Percentiles rank a stretch among this genome's conserved stretches.
Conservation (phyloP, 768 basidiomycete species). For the Auricularia cornea region DNA sequence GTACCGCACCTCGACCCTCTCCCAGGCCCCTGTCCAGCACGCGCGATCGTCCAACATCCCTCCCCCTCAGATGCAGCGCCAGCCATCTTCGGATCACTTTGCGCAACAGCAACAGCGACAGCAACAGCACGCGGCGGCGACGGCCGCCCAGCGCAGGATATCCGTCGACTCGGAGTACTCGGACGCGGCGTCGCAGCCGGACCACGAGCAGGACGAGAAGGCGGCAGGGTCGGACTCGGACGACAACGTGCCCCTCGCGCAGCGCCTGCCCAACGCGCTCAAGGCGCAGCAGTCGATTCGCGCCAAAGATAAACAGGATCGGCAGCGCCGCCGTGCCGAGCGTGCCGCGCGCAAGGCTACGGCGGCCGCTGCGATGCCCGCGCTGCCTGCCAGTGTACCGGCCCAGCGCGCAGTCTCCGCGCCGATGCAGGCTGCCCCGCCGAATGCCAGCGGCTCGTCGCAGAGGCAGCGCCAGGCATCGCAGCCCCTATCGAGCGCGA, state of each 20-base stretch:
- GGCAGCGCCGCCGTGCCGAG: slow-evolving; percentile 46
- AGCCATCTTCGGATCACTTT: background rate
- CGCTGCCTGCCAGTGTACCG: background rate
- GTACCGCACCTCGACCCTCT: background rate
- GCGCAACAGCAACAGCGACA: background rate
- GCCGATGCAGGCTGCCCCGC: slow-evolving; percentile 2
- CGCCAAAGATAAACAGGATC: slow-evolving; percentile 59
- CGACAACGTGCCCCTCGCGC: slow-evolving; percentile 80
- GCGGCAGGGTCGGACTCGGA: slow-evolving; percentile 28
- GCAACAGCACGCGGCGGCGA: background rate
- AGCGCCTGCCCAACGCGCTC: slow-evolving; percentile 73
- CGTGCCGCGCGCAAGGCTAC: slow-evolving; percentile 21
- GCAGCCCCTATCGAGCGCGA: slow-evolving; percentile 10
- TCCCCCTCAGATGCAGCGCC: background rate
- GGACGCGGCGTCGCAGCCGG: background rate
- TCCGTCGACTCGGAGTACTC: no score
- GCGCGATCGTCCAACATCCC: background rate
- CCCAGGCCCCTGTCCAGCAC: background rate
- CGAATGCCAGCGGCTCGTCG: slow-evolving; percentile 10
- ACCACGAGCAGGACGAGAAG: background rate
- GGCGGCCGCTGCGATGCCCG: background rate
- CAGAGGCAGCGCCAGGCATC: slow-evolving; percentile 15
- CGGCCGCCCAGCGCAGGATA: background rate
- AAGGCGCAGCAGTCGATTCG: slow-evolving; percentile 76
- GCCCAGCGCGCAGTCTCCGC: slow-evolving; percentile 7